A percentile compares a stretch with the other conserved stretches of the same genome.
Conservation (phyloP, 1,284 basidiomycete genomes). For the Moniliophthora roreri region DNA sequence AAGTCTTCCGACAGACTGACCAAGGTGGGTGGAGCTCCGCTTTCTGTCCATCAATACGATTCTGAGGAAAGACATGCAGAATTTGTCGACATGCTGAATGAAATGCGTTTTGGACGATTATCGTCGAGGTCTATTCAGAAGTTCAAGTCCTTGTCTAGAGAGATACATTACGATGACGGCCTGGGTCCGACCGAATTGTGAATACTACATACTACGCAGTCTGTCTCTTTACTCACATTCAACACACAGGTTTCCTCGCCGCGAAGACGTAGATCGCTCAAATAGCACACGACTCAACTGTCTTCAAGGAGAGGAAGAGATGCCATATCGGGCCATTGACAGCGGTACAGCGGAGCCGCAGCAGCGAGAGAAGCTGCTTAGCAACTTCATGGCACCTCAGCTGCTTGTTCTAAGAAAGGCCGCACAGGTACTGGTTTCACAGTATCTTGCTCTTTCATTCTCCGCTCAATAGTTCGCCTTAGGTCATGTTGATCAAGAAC, state of each 20-base stretch:
- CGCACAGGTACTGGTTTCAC: too few relatives aligned
- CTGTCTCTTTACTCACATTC: neutral
- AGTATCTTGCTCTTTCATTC: neutral
- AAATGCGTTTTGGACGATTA: constrained; percentile 81
- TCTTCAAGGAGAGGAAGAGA: constrained; percentile 37
- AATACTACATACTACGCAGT: too few relatives aligned
- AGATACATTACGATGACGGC: constrained; percentile 67
- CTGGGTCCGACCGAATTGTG: constrained; percentile 84
- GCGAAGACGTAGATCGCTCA: constrained; percentile 89
- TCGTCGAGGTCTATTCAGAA: constrained; percentile 43
- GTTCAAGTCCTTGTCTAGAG: constrained; percentile 62
- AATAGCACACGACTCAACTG: constrained; percentile 68
- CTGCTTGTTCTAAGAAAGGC: constrained; percentile 59
- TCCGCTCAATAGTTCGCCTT: constrained; percentile 22
- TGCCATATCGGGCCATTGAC: constrained; percentile 49
- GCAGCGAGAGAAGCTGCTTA: constrained; percentile 65
- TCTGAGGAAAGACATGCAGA: constrained; percentile 37
- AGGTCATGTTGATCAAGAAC: constrained; percentile 81
- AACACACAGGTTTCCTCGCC: constrained; percentile 71
- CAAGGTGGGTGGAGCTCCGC: constrained; percentile 46
- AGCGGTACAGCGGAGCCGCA: constrained; percentile 47
- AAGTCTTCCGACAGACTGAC: constrained; percentile 84
- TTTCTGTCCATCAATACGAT: neutral
- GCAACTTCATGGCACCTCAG: constrained; percentile 73
- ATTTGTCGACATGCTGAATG: constrained; percentile 89